These are phyloP conservation scores for Pichia cabralensis DNA, from an alignment of 805 yeast genomes.

Conservation along the genomic window DNA sequence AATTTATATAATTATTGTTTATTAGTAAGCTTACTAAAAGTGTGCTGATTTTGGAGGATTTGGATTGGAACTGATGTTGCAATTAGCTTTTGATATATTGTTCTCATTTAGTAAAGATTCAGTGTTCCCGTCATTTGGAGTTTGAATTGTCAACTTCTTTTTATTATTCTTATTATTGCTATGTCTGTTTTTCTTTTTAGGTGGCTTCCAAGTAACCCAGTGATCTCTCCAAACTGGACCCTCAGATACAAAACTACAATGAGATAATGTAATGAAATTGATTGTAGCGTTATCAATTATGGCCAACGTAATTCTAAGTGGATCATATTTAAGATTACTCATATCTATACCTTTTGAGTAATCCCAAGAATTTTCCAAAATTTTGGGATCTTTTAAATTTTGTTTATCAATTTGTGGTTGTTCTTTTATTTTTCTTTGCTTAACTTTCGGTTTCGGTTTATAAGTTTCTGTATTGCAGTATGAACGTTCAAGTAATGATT, in stretches of 20 bases:
- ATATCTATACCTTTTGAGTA: conserved; percentile 9
- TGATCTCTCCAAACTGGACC: conserved; percentile 23
- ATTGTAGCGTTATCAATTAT: conserved; percentile 67
- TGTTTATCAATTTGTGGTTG: not conserved
- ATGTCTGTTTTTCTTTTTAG: conserved; percentile 2
- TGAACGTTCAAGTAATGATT: conserved; percentile 24
- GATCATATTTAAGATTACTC: conserved; percentile 7
- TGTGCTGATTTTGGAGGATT: conserved; percentile 4
- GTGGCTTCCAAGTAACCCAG: conserved; percentile 14
- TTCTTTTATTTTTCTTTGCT: not conserved
- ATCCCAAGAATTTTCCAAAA: conserved; percentile 7
- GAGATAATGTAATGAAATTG: conserved; percentile 47
- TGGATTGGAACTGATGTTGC: not conserved
- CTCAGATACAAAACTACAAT: conserved; percentile 34
- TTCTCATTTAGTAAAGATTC: not conserved
- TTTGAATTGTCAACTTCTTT: not conserved
- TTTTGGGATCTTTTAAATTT: not conserved
- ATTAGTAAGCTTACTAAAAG: too few species aligned
- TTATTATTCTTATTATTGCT: too few species aligned
- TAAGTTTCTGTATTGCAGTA: conserved; percentile 12
- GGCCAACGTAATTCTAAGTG: conserved; percentile 42
- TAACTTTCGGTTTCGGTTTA: conserved; percentile 3
- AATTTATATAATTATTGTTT: too few species aligned
- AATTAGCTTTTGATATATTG: not conserved
- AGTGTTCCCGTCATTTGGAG: not conserved